A percentile compares a stretch with the other conserved stretches of the same genome.
Evolutionary conservation across 2,329 filamentous ascomycete genomes (phyloP).

Genomic region (Colletotrichum sp.): DNA sequence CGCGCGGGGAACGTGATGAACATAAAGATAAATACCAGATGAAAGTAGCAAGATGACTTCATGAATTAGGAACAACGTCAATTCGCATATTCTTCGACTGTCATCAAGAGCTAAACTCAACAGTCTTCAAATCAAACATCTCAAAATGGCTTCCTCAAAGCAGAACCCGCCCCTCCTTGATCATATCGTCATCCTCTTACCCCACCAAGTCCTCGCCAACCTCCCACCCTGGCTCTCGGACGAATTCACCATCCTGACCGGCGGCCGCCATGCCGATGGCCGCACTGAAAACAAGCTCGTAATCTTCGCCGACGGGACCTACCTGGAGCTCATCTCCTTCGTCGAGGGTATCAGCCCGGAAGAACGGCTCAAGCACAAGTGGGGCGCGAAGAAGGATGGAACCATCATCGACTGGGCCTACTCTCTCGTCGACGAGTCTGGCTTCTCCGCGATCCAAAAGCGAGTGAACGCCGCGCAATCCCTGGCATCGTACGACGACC

Average conservation of each 20-base stretch:
- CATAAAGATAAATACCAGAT: not conserved
- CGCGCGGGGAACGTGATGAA: constrained; percentile 13
- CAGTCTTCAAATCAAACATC: no score
- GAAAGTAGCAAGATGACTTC: not conserved
- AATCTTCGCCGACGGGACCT: constrained; percentile 66
- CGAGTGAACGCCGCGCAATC: constrained; percentile 33
- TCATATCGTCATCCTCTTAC: constrained; percentile 69
- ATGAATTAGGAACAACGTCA: not conserved
- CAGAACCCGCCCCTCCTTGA: constrained; percentile 50
- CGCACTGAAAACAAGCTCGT: constrained; percentile 67
- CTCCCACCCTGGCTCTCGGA: constrained; percentile 56
- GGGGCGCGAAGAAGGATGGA: constrained; percentile 57
- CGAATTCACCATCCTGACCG: constrained; percentile 62
- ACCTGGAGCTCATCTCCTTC: constrained; percentile 72
- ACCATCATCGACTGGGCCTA: constrained; percentile 66
- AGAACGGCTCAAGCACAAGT: constrained; percentile 57
- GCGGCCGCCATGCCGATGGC: constrained; percentile 66
- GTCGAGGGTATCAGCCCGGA: constrained; percentile 34
- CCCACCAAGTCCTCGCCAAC: constrained; percentile 48
- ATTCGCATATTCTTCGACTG: not conserved
- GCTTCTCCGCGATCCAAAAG: constrained; percentile 42
- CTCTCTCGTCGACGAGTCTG: constrained; percentile 40
- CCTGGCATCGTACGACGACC: constrained; percentile 50
- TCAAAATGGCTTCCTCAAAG: constrained; percentile 1
- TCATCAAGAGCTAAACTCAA: not conserved